phyloP scores from a whole-genome alignment of 1,284 basidiomycete species.

The Boletus semigastroideus region DNA sequence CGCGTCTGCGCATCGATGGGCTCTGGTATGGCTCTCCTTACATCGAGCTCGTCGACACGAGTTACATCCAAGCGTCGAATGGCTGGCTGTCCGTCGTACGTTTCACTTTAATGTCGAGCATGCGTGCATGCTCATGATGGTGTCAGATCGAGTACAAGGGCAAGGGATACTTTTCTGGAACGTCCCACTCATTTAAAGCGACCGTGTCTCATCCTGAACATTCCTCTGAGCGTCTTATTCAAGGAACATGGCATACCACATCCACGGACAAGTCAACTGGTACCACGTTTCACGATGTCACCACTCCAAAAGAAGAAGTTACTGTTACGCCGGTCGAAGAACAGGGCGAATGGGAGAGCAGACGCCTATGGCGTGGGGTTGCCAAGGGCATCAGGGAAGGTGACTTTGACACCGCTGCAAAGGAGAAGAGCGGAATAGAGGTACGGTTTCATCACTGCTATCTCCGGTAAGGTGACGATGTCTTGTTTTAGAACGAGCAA shows the following conservation, averaged over 20 bases:
- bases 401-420: conserved; percentile 89
- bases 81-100: conserved; percentile 66
- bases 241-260: conserved; percentile 87
- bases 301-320: conserved; percentile 71
- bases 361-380: conserved; percentile 85
- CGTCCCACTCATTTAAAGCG: conserved; percentile 92
- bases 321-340: conserved; percentile 56
- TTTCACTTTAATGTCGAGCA: neutral
- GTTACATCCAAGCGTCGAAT: conserved; percentile 81
- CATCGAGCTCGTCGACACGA: conserved; percentile 86
- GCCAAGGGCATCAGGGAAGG: conserved; percentile 89
- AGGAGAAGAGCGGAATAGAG: conserved; percentile 92
- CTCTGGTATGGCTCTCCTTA: conserved; percentile 72
- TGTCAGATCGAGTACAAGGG: conserved; percentile 86
- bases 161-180: conserved; percentile 93
- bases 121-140: conserved; percentile 4
- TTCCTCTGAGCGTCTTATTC: conserved; percentile 53
- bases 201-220: conserved; percentile 49
- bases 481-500: conserved; percentile 75
- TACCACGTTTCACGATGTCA: conserved; percentile 65
- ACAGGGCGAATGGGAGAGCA: conserved; percentile 84
- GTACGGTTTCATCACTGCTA: conserved; percentile 39
- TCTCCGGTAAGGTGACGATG: neutral
- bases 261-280: conserved; percentile 48
- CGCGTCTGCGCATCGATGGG: conserved; percentile 67